Percentiles rank a stretch among this genome's conserved stretches.
Evolutionary conservation across 306 rosid species (phyloP).

Genomic region (Calophaca sinica): DNA sequence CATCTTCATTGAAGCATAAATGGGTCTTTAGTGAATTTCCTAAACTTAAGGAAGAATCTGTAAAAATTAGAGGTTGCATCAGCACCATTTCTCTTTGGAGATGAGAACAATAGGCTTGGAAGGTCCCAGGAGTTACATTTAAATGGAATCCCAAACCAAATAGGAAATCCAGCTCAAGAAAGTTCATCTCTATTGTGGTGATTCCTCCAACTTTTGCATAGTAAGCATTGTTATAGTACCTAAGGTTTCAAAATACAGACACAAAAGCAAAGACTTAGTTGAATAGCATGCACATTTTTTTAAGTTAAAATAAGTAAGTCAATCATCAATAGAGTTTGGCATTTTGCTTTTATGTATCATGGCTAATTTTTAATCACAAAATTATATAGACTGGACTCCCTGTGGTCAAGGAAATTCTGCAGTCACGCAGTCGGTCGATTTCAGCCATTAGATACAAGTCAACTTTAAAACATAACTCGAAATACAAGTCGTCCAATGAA

Average conservation of each 20-base stretch:
- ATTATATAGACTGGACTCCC: not conserved
- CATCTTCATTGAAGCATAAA: constrained; percentile 79
- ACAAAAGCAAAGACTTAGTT: not conserved
- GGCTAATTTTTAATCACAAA: constrained; percentile 17
- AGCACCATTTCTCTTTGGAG: constrained; percentile 84
- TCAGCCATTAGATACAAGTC: too few species aligned
- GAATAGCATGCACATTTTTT: constrained; percentile 1
- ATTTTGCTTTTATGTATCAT: constrained; percentile 10
- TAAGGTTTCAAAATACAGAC: constrained; percentile 35
- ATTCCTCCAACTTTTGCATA: constrained; percentile 99
- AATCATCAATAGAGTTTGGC: constrained; percentile 11
- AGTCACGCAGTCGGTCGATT: too few species aligned
- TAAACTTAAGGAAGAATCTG: constrained; percentile 62
- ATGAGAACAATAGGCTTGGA: constrained; percentile 70
- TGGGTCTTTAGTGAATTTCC: constrained; percentile 63
- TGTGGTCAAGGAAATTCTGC: too few species aligned
- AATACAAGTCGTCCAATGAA: too few species aligned
- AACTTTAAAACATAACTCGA: too few species aligned
- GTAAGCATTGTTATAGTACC: constrained; percentile 96
- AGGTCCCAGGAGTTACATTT: constrained; percentile 82
- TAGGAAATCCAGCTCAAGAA: constrained; percentile 89
- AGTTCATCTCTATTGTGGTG: constrained; percentile 88
- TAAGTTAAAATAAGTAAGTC: constrained; percentile 8
- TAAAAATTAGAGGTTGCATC: constrained; percentile 62
- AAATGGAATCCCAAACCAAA: constrained; percentile 88